A percentile compares a stretch with the other conserved stretches of the same genome.
Conservation (phyloP, 805 yeast species). For the Starmerella stigmatis region DNA sequence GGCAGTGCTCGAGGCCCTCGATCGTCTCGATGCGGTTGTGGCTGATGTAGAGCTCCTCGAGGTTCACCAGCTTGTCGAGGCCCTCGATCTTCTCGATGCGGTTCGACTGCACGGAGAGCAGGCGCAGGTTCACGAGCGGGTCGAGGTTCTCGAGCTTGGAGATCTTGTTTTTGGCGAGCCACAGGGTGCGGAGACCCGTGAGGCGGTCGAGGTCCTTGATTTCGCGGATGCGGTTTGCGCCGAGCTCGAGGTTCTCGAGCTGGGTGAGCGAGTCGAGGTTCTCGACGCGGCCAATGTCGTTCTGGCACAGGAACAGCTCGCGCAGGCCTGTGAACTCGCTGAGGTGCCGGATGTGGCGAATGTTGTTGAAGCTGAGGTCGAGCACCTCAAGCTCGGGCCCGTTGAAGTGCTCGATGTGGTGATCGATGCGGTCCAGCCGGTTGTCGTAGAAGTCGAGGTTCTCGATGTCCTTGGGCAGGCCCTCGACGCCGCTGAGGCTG, state of each 20-base stretch:
- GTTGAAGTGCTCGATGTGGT: slow-evolving; percentile 49
- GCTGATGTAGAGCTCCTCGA: slow-evolving; percentile 81
- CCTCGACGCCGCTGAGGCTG: slow-evolving; percentile 60
- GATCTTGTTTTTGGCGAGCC: slow-evolving; percentile 88
- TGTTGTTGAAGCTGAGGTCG: slow-evolving; percentile 84
- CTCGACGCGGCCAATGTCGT: slow-evolving; percentile 64
- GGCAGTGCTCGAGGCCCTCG: slow-evolving; percentile 66
- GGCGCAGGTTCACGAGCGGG: slow-evolving; percentile 49
- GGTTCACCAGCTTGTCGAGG: slow-evolving; percentile 53
- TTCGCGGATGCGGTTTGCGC: slow-evolving; percentile 66
- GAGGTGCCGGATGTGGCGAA: slow-evolving; percentile 72
- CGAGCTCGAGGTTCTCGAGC: slow-evolving; percentile 69
- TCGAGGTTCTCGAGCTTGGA: slow-evolving; percentile 51
- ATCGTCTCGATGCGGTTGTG: slow-evolving; percentile 68
- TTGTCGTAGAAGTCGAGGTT: slow-evolving; percentile 89
- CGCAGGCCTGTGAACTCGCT: slow-evolving; percentile 51
- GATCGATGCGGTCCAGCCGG: slow-evolving; percentile 67
- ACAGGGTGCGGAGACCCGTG: slow-evolving; percentile 55
- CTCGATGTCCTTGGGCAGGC: slow-evolving; percentile 46
- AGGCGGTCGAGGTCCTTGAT: slow-evolving; percentile 47
- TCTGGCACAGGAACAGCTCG: slow-evolving; percentile 77
- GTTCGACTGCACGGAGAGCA: slow-evolving; percentile 83
- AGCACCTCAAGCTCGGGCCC: slow-evolving; percentile 41
- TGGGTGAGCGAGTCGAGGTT: slow-evolving; percentile 47
- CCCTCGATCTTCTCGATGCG: slow-evolving; percentile 70